phyloP scores from a whole-genome alignment of 164 flowering plant species.

The Kalanchoe fedtschenkoi region DNA sequence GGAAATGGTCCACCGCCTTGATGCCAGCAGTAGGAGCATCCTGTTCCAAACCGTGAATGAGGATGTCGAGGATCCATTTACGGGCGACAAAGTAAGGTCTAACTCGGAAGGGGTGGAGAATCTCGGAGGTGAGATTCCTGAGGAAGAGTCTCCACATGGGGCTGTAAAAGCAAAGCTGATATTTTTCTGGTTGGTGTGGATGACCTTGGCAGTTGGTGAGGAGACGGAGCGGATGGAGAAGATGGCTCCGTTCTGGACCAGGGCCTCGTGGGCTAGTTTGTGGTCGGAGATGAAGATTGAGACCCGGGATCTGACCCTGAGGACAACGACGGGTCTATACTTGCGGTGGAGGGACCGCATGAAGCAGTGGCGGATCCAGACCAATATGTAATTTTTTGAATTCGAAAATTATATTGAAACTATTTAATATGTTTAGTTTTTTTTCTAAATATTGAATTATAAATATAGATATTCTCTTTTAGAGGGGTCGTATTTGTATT shows the following conservation, averaged over 20 bases:
- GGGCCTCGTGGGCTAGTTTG: neutral
- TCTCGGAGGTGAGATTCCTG: conserved; percentile 8
- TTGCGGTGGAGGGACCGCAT: conserved; percentile 8
- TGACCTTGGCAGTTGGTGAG: neutral
- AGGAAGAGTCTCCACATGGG: conserved; percentile 1
- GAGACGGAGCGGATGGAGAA: conserved; percentile 12
- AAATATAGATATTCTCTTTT: no score
- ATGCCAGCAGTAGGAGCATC: neutral
- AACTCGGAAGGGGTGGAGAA: conserved; percentile 10
- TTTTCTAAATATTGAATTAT: no score
- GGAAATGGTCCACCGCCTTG: conserved; percentile 1
- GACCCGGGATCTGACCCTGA: conserved; percentile 7
- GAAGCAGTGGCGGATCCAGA: no score
- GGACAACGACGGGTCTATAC: conserved; percentile 11
- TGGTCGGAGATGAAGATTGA: conserved; percentile 11
- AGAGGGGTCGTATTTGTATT: no score
- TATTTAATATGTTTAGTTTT: no score
- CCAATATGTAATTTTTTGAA: no score
- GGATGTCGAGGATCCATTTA: conserved; percentile 10
- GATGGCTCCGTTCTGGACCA: conserved; percentile 7
- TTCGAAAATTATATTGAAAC: no score
- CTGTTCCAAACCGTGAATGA: neutral
- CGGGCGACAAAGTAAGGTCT: conserved; percentile 6
- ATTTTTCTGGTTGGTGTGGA: conserved; percentile 8
- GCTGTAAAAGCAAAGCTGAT: conserved; percentile 3